A percentile compares a stretch with the other conserved stretches of the same genome.
phyloP scores from a whole-genome alignment of 2,329 filamentous ascomycete species.

The Zymoseptoria ardabiliae region DNA sequence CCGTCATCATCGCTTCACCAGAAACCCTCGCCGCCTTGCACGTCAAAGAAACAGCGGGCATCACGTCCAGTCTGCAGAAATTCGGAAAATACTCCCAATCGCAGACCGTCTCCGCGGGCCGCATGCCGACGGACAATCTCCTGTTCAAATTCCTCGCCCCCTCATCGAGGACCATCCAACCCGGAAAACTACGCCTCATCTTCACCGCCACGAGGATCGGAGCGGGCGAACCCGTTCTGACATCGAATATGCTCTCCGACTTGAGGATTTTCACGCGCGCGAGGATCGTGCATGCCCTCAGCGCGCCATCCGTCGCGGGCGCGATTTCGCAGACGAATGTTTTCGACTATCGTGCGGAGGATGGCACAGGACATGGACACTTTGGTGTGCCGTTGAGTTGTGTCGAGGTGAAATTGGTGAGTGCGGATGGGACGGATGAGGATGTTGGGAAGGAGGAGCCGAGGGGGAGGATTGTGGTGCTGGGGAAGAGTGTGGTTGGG shows the following conservation, averaged over 20 bases:
- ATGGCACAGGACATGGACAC: constrained; percentile 47
- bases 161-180: constrained; percentile 48
- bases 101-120: constrained; percentile 62
- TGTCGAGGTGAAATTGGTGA: constrained; percentile 58
- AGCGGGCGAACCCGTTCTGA: constrained; percentile 55
- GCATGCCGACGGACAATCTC: constrained; percentile 61
- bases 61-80: constrained; percentile 55
- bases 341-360: constrained; percentile 69
- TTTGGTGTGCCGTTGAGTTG: constrained; percentile 78
- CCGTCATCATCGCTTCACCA: constrained; percentile 71
- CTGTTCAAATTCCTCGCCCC: constrained; percentile 56
- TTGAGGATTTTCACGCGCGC: constrained; percentile 73
- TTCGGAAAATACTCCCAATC: constrained; percentile 65
- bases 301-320: constrained; percentile 75
- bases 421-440: constrained; percentile 30
- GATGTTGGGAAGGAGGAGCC: constrained; percentile 55
- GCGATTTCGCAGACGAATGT: constrained; percentile 80
- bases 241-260: constrained; percentile 65
- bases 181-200: constrained; percentile 72
- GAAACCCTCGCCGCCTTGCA: constrained; percentile 64
- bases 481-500: constrained; percentile 66
- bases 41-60: constrained; percentile 48
- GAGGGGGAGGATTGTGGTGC: constrained; percentile 52
- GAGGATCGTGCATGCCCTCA: constrained; percentile 77
- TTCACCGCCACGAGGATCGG: constrained; percentile 70